Percentiles rank a stretch among this genome's conserved stretches.
Evolutionary conservation across 2,329 filamentous ascomycete genomes (phyloP).

Genomic region (Cadophora sp.): DNA sequence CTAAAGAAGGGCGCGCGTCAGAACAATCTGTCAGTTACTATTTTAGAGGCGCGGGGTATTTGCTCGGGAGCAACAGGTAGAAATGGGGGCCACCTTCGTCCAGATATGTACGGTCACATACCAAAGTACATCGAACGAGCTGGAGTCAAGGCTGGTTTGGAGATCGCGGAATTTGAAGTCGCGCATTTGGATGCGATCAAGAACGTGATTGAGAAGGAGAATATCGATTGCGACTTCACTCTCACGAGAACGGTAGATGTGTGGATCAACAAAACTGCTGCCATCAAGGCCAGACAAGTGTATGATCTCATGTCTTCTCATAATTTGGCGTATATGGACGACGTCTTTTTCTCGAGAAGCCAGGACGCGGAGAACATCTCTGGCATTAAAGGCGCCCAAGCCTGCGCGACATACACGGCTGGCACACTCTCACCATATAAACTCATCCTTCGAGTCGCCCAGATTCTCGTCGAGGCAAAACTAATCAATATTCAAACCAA

Average conservation of each 20-base stretch:
- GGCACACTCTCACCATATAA: conserved; percentile 62
- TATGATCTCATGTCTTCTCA: conserved; percentile 31
- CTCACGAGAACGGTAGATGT: conserved; percentile 50
- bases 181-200: conserved; percentile 50
- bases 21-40: conserved; percentile 40
- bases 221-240: conserved; percentile 52
- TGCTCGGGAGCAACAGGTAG: conserved; percentile 49
- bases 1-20: conserved; percentile 21
- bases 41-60: conserved; percentile 50
- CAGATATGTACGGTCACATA: conserved; percentile 50
- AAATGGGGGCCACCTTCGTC: conserved; percentile 56
- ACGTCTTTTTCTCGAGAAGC: conserved; percentile 25
- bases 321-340: conserved; percentile 28
- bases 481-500: conserved; percentile 58
- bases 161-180: conserved; percentile 50
- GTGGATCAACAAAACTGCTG: conserved; percentile 42
- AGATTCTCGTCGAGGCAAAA: conserved; percentile 51
- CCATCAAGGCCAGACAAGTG: conserved; percentile 28
- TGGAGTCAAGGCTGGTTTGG: conserved; percentile 47
- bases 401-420: conserved; percentile 36
- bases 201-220: conserved; percentile 48
- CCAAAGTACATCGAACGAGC: conserved; percentile 43
- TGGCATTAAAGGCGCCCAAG: conserved; percentile 39
- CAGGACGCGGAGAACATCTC: conserved; percentile 33
- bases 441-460: conserved; percentile 59